Conservation (phyloP, 2,329 filamentous ascomycete genomes). For the Fusarium sp. region DNA sequence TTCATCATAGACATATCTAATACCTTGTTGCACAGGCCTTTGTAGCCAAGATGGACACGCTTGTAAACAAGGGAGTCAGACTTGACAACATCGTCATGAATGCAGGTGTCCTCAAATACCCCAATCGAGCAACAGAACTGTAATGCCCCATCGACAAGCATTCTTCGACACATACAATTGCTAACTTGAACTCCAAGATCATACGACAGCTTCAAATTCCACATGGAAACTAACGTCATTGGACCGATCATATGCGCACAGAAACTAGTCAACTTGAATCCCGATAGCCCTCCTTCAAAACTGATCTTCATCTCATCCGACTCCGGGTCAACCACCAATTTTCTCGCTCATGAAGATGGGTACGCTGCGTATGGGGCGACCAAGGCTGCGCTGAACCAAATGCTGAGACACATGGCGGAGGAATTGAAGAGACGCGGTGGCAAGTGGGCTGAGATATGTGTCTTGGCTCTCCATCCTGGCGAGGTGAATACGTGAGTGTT, state of each 20-base stretch:
- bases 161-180: fast-evolving
- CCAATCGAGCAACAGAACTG: neutral
- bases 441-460: neutral
- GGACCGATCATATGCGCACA: neutral
- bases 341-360: neutral
- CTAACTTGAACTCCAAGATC: neutral
- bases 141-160: fast-evolving
- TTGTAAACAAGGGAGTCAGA: too few species aligned
- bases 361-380: neutral
- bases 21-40: neutral
- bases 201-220: neutral
- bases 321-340: neutral
- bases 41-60: fast-evolving
- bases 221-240: neutral
- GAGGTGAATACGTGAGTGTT: neutral
- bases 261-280: neutral
- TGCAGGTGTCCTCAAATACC: neutral
- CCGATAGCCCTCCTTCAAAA: neutral
- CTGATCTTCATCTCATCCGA: neutral
- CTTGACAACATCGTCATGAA: neutral
- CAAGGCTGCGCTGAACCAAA: neutral
- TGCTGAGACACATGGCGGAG: neutral
- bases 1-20: fast-evolving
- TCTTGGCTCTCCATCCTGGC: neutral
- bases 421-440: neutral